Conservation (phyloP, 78 protist genomes). For the Dictyostelium capitatum region DNA sequence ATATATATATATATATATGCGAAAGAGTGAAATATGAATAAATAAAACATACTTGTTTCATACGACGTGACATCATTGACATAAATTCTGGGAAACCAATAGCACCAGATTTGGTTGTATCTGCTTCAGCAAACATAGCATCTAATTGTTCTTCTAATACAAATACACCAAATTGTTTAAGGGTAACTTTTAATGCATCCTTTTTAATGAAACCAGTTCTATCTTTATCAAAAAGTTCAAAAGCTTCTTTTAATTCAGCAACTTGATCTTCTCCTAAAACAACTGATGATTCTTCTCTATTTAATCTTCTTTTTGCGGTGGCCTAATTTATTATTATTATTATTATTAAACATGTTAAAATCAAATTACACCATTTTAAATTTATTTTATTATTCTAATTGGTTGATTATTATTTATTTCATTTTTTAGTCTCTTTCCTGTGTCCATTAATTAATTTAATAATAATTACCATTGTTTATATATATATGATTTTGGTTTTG, state of each 20-base stretch:
- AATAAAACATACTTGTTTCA: constrained; percentile 79
- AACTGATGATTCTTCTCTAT: constrained; percentile 79
- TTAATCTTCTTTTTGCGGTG: constrained; percentile 70
- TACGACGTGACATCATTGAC: constrained; percentile 90
- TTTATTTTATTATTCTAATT: too few species aligned
- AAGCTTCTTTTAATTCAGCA: constrained; percentile 98
- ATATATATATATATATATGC: too few species aligned
- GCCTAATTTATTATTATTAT: constrained; percentile 40
- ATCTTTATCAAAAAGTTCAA: constrained; percentile 95
- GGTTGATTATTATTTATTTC: too few species aligned
- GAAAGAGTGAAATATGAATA: too few species aligned
- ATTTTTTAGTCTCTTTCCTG: too few species aligned
- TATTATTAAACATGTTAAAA: too few species aligned
- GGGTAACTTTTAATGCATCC: constrained; percentile 80
- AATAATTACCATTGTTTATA: too few species aligned
- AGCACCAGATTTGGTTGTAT: constrained; percentile 78
- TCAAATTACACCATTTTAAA: too few species aligned
- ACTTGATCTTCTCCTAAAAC: constrained; percentile 95
- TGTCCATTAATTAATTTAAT: too few species aligned
- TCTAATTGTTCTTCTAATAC: constrained; percentile 77
- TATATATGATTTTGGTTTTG: too few species aligned
- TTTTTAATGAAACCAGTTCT: constrained; percentile 97
- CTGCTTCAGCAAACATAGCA: constrained; percentile 83
- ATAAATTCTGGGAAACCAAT: constrained; percentile 88
- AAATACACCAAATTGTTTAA: constrained; percentile 80